phyloP scores from a whole-genome alignment of 1,284 basidiomycete genomes.

The Apiotrichum akiyoshidainum region DNA sequence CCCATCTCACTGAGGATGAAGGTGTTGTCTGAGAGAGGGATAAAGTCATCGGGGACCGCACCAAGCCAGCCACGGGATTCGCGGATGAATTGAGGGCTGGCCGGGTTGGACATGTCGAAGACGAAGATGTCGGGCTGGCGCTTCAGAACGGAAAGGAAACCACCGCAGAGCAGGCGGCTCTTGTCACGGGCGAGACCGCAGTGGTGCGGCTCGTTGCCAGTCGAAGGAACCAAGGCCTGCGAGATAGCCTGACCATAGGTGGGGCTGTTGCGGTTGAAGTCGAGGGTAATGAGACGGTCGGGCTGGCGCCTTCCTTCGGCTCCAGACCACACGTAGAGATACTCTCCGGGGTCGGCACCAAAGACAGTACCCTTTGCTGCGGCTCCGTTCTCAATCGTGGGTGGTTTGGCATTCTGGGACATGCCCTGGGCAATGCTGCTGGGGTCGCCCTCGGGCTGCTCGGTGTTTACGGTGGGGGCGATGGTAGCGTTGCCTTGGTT shows the following conservation, averaged over 20 bases:
- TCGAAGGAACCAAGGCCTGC: conserved; percentile 4
- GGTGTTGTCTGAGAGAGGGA: conserved; percentile 12
- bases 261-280: conserved; percentile 14
- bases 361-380: background rate
- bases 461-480: background rate
- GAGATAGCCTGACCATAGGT: conserved; percentile 14
- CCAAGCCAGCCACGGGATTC: conserved; percentile 1
- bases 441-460: background rate
- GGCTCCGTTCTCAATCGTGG: background rate
- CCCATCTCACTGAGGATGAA: conserved; percentile 21
- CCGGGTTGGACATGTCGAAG: conserved; percentile 13
- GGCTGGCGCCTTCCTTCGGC: conserved; percentile 9
- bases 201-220: conserved; percentile 21
- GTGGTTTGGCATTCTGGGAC: background rate
- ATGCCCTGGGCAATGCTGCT: background rate
- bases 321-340: conserved; percentile 20
- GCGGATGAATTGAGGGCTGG: conserved; percentile 2
- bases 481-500: background rate
- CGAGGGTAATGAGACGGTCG: conserved; percentile 19
- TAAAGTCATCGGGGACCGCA: conserved; percentile 18
- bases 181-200: conserved; percentile 11
- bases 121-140: conserved; percentile 14
- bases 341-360: conserved; percentile 7
- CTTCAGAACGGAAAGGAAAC: conserved; percentile 17
- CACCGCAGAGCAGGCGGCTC: conserved; percentile 14